Evolutionary conservation across 768 basidiomycete species (phyloP).

Genomic region (Boletus reticulatus): DNA sequence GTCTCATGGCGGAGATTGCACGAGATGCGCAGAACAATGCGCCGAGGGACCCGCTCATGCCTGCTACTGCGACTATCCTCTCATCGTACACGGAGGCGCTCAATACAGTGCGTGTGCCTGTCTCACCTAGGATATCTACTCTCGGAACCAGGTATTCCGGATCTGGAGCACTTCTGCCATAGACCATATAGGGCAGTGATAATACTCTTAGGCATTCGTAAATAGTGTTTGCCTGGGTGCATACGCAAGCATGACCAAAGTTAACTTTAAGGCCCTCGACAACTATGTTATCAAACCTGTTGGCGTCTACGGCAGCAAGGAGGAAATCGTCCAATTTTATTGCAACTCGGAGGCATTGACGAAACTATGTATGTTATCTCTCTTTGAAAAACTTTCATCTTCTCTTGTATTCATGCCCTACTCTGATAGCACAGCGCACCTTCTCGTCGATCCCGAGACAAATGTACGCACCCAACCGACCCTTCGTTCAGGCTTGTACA

Average conservation of each 20-base stretch:
- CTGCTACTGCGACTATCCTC: too few species aligned
- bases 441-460: conserved; percentile 11
- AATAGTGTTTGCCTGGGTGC: conserved; percentile 49
- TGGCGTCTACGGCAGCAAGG: conserved; percentile 57
- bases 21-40: too few species aligned
- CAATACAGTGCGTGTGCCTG: too few species aligned
- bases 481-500: conserved; percentile 24
- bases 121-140: too few species aligned
- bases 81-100: too few species aligned
- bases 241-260: conserved; percentile 51
- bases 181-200: too few species aligned
- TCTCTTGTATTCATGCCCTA: neutral
- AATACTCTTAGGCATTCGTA: conserved; percentile 45
- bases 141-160: too few species aligned
- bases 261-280: conserved; percentile 56
- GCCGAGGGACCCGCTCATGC: too few species aligned
- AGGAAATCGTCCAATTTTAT: conserved; percentile 46
- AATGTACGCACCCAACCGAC: conserved; percentile 1
- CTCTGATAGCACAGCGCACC: conserved; percentile 9
- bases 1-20: too few species aligned
- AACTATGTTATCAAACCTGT: conserved; percentile 43
- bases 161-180: too few species aligned
- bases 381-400: neutral
- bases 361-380: conserved; percentile 36
- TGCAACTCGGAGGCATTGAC: conserved; percentile 35